A percentile compares a stretch with the other conserved stretches of the same genome.
Evolutionary conservation across 805 yeast genomes (phyloP).

Genomic region (Metschnikowia orientalis): DNA sequence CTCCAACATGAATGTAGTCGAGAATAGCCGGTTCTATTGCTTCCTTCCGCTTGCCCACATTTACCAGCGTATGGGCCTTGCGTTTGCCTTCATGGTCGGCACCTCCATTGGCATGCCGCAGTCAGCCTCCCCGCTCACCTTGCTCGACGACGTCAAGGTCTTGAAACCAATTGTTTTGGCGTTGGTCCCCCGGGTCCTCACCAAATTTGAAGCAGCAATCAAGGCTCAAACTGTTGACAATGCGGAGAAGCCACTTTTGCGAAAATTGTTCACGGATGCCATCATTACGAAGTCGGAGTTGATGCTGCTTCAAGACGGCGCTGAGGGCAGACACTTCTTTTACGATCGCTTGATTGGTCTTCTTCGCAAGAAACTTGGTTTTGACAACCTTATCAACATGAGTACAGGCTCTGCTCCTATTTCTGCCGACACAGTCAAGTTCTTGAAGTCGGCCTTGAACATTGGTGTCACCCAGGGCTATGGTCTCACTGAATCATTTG

Average conservation of each 20-base stretch:
- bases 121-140: conserved; percentile 40
- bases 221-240: conserved; percentile 25
- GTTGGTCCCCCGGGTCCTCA: conserved; percentile 62
- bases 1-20: conserved; percentile 3
- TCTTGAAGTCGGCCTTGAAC: conserved; percentile 24
- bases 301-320: conserved; percentile 38
- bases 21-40: conserved; percentile 13
- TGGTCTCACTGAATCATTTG: conserved; percentile 32
- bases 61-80: conserved; percentile 18
- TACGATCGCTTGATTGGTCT: conserved; percentile 31
- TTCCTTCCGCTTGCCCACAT: conserved; percentile 27
- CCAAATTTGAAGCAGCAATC: conserved; percentile 47
- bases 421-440: conserved; percentile 19
- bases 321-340: conserved; percentile 30
- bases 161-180: conserved; percentile 51
- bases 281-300: conserved; percentile 26
- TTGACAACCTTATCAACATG: conserved; percentile 23
- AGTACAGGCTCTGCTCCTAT: conserved; percentile 28
- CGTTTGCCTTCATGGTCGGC: conserved; percentile 14
- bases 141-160: conserved; percentile 54
- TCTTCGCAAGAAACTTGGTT: conserved; percentile 30
- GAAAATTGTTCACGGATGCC: conserved; percentile 26
- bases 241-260: conserved; percentile 28
- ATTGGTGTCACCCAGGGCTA: conserved; percentile 30
- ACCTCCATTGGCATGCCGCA: conserved; percentile 28